Conservation (phyloP, 164 flowering plant species). For the Dillenia turbinata region DNA sequence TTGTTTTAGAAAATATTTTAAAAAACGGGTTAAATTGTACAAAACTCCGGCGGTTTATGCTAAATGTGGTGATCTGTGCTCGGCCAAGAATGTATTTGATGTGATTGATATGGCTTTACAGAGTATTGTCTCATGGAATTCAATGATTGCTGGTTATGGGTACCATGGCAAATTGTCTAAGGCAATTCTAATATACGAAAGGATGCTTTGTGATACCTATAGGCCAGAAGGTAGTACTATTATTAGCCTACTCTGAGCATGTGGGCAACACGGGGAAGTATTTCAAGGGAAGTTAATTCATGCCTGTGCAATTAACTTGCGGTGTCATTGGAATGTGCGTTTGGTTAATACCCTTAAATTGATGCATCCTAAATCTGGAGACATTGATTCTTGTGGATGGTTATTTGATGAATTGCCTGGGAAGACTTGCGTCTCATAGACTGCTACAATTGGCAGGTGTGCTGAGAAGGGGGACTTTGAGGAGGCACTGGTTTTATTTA, state of each 20-base stretch:
- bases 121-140: constrained; percentile 62
- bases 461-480: constrained; percentile 43
- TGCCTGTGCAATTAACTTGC: constrained; percentile 37
- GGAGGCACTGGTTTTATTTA: constrained; percentile 43
- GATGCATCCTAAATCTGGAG: constrained; percentile 62
- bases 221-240: constrained; percentile 49
- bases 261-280: constrained; percentile 24
- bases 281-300: constrained; percentile 37
- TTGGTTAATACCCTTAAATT: constrained; percentile 54
- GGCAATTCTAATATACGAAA: constrained; percentile 23
- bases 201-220: constrained; percentile 32
- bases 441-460: constrained; percentile 54
- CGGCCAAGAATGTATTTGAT: constrained; percentile 39
- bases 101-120: constrained; percentile 25
- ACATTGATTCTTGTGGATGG: constrained; percentile 28
- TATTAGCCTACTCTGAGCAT: constrained; percentile 43
- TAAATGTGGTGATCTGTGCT: constrained; percentile 39
- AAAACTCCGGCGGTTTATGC: too few relatives aligned
- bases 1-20: too few relatives aligned
- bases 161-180: constrained; percentile 13
- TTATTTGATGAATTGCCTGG: constrained; percentile 37
- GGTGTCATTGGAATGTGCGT: constrained; percentile 31
- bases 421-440: constrained; percentile 59
- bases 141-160: constrained; percentile 44
- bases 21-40: too few relatives aligned